phyloP scores from a whole-genome alignment of 2,329 filamentous ascomycete species.

The Fusarium oxysporum region DNA sequence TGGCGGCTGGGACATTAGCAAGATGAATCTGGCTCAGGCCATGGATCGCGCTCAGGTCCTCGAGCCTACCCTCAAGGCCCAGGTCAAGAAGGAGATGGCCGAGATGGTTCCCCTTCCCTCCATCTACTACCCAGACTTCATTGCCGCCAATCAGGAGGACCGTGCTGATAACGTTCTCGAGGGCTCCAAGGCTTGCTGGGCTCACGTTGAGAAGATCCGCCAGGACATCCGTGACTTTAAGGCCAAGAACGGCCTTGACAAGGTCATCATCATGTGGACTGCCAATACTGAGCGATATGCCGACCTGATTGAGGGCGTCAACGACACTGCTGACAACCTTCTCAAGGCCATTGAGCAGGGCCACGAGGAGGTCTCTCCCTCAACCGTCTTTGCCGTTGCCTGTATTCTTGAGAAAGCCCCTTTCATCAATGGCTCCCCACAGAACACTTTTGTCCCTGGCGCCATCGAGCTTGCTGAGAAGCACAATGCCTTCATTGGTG shows the following conservation, averaged over 20 bases:
- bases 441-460: slow-evolving; percentile 98
- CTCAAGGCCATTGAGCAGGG: slow-evolving; percentile 87
- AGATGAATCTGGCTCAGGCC: slow-evolving; percentile 86
- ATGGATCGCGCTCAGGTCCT: slow-evolving; percentile 97
- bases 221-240: slow-evolving; percentile 97
- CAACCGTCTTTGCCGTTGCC: slow-evolving; percentile 94
- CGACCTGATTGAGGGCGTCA: slow-evolving; percentile 87
- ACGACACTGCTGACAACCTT: slow-evolving; percentile 96
- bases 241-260: slow-evolving; percentile 83
- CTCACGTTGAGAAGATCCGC: slow-evolving; percentile 92
- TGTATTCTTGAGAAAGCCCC: slow-evolving; percentile 89
- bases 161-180: slow-evolving; percentile 91
- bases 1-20: slow-evolving; percentile 97
- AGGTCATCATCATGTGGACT: slow-evolving; percentile 97
- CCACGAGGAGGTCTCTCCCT: slow-evolving; percentile 92
- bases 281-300: slow-evolving; percentile 99
- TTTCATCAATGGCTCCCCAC: slow-evolving; percentile 99
- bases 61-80: slow-evolving; percentile 90
- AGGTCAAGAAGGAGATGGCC: slow-evolving; percentile 93
- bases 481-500: slow-evolving; percentile 90
- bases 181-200: slow-evolving; percentile 84
- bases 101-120: slow-evolving; percentile 89
- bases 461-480: slow-evolving; percentile 89
- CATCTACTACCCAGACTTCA: slow-evolving; percentile 99
- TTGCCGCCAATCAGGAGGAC: slow-evolving; percentile 97